Evolutionary conservation across 345 rosid genomes (phyloP).

Genomic region (Arabis alpina): DNA sequence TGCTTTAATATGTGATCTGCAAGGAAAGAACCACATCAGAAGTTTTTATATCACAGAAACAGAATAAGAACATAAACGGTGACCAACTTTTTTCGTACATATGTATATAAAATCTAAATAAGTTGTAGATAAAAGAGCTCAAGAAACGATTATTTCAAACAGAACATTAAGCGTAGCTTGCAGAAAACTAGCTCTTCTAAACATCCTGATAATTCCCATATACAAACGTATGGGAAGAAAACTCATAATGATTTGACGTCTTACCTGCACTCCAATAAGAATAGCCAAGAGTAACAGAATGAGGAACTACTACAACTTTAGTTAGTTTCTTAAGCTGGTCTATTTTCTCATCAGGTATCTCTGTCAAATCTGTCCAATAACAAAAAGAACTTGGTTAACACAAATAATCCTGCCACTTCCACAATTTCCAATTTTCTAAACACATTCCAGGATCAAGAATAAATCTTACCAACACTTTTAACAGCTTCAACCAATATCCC

Average conservation of each 20-base stretch:
- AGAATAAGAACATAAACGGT: constrained; percentile 7
- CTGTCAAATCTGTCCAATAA: constrained; percentile 68
- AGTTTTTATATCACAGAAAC: constrained; percentile 26
- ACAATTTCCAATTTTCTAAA: constrained; percentile 16
- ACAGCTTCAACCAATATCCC: constrained; percentile 73
- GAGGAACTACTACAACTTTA: constrained; percentile 67
- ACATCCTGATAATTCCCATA: background rate
- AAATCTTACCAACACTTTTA: constrained; percentile 57
- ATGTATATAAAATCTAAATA: background rate
- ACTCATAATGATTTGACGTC: constrained; percentile 22
- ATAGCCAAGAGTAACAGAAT: constrained; percentile 84
- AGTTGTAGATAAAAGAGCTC: too few relatives aligned
- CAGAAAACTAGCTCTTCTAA: too few relatives aligned
- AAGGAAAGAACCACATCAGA: constrained; percentile 25
- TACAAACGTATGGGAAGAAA: background rate
- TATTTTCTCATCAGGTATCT: constrained; percentile 60
- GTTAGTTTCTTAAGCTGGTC: constrained; percentile 64
- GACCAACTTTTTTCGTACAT: background rate
- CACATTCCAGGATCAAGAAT: constrained; percentile 1
- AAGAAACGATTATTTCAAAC: too few relatives aligned
- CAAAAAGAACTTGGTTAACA: constrained; percentile 33
- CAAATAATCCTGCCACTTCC: constrained; percentile 6
- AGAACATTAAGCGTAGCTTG: too few relatives aligned
- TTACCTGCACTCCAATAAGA: constrained; percentile 92
- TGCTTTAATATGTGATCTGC: constrained; percentile 88